phyloP scores from a whole-genome alignment of 1,139 yeast species.

The Candida glucosophila region DNA sequence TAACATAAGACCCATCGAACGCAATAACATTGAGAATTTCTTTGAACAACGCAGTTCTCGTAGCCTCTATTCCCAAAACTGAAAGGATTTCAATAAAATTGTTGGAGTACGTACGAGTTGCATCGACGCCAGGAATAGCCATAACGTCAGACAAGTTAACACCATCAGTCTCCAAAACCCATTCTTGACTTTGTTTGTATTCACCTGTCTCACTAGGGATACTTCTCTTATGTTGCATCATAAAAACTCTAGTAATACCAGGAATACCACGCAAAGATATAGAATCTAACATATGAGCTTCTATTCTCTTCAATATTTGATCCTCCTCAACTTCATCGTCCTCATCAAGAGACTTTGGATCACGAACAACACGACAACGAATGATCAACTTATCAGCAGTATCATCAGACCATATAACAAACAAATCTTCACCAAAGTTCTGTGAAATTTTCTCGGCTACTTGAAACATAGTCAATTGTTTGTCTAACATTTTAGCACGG shows the following conservation, averaged over 20 bases:
- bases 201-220: constrained; percentile 80
- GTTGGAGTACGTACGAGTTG: constrained; percentile 84
- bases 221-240: constrained; percentile 87
- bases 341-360: constrained; percentile 87
- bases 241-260: constrained; percentile 84
- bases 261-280: constrained; percentile 94
- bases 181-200: constrained; percentile 80
- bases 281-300: constrained; percentile 92
- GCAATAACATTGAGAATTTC: constrained; percentile 97
- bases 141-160: constrained; percentile 92
- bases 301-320: constrained; percentile 89
- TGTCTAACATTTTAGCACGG: constrained; percentile 98
- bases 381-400: constrained; percentile 93
- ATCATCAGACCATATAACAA: constrained; percentile 98
- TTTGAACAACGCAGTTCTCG: constrained; percentile 85
- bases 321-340: constrained; percentile 97
- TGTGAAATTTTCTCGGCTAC: constrained; percentile 94
- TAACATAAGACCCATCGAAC: constrained; percentile 98
- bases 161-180: constrained; percentile 99
- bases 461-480: constrained; percentile 95
- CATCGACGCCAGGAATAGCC: constrained; percentile 91
- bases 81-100: constrained; percentile 93
- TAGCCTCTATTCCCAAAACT: constrained; percentile 97
- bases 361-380: constrained; percentile 98
- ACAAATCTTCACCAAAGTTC: constrained; percentile 89